Base-by-base conservation (phyloP, 2,329 filamentous ascomycete genomes). In the Aquanectria penicillioides region DNA sequence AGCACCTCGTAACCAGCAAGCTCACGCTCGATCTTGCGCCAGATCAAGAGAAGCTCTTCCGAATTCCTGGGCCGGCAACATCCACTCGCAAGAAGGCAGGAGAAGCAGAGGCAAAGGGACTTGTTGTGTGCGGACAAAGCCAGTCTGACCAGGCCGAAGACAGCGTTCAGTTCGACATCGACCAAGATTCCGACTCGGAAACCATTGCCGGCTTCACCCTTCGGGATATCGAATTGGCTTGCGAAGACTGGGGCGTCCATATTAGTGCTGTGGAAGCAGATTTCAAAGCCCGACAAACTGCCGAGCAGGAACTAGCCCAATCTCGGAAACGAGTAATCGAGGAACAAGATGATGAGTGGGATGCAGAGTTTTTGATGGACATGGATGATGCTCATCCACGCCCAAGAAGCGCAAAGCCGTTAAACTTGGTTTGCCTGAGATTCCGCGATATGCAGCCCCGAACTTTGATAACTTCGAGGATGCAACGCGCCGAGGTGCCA, bases 1-100 rank as follows among this genome's bases (percentile, higher is more conserved):
- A 94, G 75, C 83, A 92, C 13, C 83, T 98, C 4, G 85, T 93
- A 5, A 93, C 93, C 0, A 94, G 90, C 17, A 99, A 99, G 75
- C 83, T 97, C 55, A 93, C 88, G 61, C 82, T 99, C 12, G 95
- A 99, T 61, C 80, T 98, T 28, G 90, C 92, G 3, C 84, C 86
- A 41, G 95, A 98, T 68, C 91, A 97, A 65, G 92, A 97, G 74
- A 93, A 93, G 67, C 82, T 85, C 22, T 99, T 98, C 73, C 88
- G 89, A 54, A 86, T 94, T n/a, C 83, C 87, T 0, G 88, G 88
- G 1, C 83, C 87, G 22, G 81, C 84, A 1, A 78, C 80, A 4
- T 70, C 75, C 3, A 74, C 73, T 10, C 84, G 87, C 38, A 84
- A 86, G 41, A 82, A 87, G 58, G 84, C 84, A 22, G 75, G 88